Evolutionary conservation across 495 filamentous ascomycete species (phyloP), one percentile per base, ranked within the genome.

Genomic region (Aspergillus saccharolyticus): DNA sequence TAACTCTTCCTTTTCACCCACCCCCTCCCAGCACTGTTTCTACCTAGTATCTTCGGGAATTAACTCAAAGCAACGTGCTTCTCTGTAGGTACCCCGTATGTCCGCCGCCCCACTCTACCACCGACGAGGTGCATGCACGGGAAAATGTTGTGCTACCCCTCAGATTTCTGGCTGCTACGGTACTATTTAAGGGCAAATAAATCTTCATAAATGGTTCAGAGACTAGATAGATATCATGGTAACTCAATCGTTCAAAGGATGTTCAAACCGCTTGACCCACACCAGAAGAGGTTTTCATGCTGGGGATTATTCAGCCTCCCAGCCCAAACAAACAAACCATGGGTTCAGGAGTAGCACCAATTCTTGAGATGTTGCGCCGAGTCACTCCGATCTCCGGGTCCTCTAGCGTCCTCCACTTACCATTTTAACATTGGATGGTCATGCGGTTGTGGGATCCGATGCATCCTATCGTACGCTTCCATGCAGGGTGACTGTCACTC

Each of bases 321-420:
- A 39, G 33, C 33, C 33, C 33, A 30, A 30, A 30, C 25, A n/a
- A n/a, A n/a, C n/a, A n/a, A 30, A 30, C 25, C 25, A 30, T 4
- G 25, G 12, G 33, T 39, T 39, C 33, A 39, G 33, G 33, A 39
- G 33, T 39, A 39, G 12, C 33, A 39, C 33, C 33, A 5, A 39
- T 39, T 39, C 33, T 39, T 39, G 33, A 39, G 33, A 39, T 39
- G 33, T 10, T 39, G 33, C 7, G 54, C 54, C 54, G 48, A 56
- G 54, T 7, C 54, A 44, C 54, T 42, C 28, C 25, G 17, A 44
- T 43, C 54, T 56, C 46, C 54, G 54, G 54, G 12, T 42, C 46
- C 51, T 51, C 54, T 47, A 51, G 54, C 47, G 54, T 17, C 30
- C 19, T 24, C 44, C 44, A 48, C 52, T 39, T 12, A 15, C 33